Conservation (phyloP, 2,329 filamentous ascomycete species). For the Colletotrichum lindemuthianum region DNA sequence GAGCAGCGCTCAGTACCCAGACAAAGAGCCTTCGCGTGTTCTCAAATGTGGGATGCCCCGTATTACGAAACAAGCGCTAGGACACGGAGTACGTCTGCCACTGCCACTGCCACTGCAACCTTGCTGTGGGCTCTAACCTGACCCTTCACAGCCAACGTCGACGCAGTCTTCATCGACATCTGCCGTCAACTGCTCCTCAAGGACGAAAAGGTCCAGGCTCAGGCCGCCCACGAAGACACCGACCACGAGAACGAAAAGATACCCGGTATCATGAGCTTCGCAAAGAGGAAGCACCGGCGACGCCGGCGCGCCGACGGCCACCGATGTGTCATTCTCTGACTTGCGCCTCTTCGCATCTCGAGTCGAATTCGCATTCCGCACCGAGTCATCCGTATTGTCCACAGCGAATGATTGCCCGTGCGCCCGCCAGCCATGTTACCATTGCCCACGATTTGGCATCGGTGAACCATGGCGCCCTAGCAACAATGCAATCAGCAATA, state of each 20-base stretch:
- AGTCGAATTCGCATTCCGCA: neutral
- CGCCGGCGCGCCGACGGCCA: slow-evolving; percentile 41
- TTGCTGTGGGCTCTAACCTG: slow-evolving; percentile 34
- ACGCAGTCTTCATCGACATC: slow-evolving; percentile 88
- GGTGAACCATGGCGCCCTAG: neutral
- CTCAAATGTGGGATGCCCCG: slow-evolving; percentile 87
- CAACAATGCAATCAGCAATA: slow-evolving; percentile 11
- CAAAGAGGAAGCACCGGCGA: slow-evolving; percentile 44
- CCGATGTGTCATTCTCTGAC: slow-evolving; percentile 40
- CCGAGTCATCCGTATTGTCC: neutral
- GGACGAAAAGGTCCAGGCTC: slow-evolving; percentile 63
- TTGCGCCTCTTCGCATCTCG: neutral
- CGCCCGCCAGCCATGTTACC: neutral
- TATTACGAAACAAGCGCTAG: slow-evolving; percentile 93
- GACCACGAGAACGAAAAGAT: slow-evolving; percentile 56
- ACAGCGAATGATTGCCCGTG: neutral
- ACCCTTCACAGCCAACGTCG: slow-evolving; percentile 75
- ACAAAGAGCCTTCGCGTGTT: slow-evolving; percentile 82
- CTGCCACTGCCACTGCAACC: neutral
- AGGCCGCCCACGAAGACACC: slow-evolving; percentile 51
- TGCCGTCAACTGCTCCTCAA: slow-evolving; percentile 85
- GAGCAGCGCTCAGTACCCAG: slow-evolving; percentile 83
- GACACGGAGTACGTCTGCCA: slow-evolving; percentile 66
- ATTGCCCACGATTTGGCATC: slow-evolving; percentile 1
- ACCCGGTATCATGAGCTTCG: slow-evolving; percentile 47